Base-by-base conservation (phyloP, 2,329 filamentous ascomycete species). In the Epichloe sibirici region DNA sequence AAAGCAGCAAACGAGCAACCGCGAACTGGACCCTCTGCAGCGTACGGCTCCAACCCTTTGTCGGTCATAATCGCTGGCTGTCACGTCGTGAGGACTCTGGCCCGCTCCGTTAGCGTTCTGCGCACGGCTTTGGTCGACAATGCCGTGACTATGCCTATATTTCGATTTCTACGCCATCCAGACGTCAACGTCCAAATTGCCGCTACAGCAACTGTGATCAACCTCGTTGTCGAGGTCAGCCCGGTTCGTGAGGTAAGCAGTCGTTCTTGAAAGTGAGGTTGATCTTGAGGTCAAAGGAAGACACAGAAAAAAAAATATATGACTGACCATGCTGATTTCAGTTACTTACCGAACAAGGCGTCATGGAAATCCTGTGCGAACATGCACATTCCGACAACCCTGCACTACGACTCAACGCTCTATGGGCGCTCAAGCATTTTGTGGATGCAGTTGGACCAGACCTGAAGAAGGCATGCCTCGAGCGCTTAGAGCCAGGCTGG, bases 371-470 rank as follows among this genome's bases (percentile, higher is more conserved):
- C 0, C 73, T 97, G 1, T 95, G 90, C 62, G 81, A 87, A 59
- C 88, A 95, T 64, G 89, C 90, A 1, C 87, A 87, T 65, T 93
- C 88, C 0, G 76, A 79, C 46, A 87, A 91, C 62, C 79, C 86
- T n/a, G 81, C 83, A 46, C 74, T 97, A 51, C 82, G 89, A 25
- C 75, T 94, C 28, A 90, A 93, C 61, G 90, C 90, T 23, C 70
- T 98, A 2, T 98, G 93, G 91, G 89, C 90, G 5, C 72, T 98
- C 53, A 97, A 97, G 65, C 89, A 97, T 68, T 77, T 96, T 48
- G 85, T 95, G 3, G 78, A 86, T 57, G 83, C 82, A 23, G 81
- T 86, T 5, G 77, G 78, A 17, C 82, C 85, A 45, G 78, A 85
- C 12, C 73, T 87, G 58, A 95, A 93, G 68, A 85, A 85, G 61